Conservation (phyloP, 345 rosid genomes). For the Isatis tinctoria region DNA sequence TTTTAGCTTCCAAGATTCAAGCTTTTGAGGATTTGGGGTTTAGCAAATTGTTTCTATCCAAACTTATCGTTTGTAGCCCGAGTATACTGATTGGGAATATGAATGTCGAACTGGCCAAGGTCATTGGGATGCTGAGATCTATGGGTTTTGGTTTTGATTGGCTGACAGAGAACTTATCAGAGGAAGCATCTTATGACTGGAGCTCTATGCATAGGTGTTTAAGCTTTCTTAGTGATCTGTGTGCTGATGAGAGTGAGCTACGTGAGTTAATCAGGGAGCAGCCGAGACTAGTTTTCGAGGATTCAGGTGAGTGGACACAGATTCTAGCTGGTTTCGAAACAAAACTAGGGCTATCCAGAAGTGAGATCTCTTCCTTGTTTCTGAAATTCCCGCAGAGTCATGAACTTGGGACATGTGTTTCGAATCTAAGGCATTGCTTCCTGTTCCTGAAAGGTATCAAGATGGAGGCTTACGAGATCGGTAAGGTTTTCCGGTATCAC, state of each 20-base stretch:
- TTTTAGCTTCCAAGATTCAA: constrained; percentile 52
- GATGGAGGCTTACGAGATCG: constrained; percentile 51
- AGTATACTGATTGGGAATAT: constrained; percentile 46
- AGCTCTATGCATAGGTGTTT: constrained; percentile 43
- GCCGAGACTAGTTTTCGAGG: constrained; percentile 45
- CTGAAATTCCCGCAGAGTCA: constrained; percentile 43
- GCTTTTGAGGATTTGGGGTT: constrained; percentile 66
- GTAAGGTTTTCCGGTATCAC: constrained; percentile 42
- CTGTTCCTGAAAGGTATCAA: constrained; percentile 49
- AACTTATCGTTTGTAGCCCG: constrained; percentile 50
- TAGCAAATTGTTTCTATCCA: constrained; percentile 38
- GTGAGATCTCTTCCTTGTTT: constrained; percentile 43
- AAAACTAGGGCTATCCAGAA: constrained; percentile 53
- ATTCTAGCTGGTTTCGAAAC: constrained; percentile 47
- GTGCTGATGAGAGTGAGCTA: constrained; percentile 39
- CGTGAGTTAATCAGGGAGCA: constrained; percentile 40
- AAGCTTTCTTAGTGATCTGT: constrained; percentile 35
- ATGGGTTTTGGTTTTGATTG: constrained; percentile 44
- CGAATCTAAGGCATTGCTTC: constrained; percentile 54
- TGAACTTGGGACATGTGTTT: constrained; percentile 38
- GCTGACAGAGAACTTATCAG: constrained; percentile 46
- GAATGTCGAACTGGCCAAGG: constrained; percentile 42
- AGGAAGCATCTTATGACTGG: constrained; percentile 52
- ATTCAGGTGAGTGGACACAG: constrained; percentile 48
- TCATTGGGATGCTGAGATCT: constrained; percentile 43